Evolutionary conservation across 805 yeast species (phyloP), one percentile per base, ranked within the genome.

Genomic region (Clavispora phyllophila): DNA sequence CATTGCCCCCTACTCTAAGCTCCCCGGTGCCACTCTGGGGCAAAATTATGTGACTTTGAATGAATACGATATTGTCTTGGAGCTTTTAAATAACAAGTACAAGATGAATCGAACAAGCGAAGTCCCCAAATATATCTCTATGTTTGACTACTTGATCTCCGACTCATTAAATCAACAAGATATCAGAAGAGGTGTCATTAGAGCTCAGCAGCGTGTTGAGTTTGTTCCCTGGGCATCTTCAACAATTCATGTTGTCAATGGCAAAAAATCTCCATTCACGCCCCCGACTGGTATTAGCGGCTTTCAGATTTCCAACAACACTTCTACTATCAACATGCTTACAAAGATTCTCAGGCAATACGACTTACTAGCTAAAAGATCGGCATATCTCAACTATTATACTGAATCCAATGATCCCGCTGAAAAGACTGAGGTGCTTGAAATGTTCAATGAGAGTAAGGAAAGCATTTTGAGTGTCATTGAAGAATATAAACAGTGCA

Each of bases 171-270:
- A 84, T 50, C 87, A 82, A 40, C 66, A 68, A 3, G 97, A 90
- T 51, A 75, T 86, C 3, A 82, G 82, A 39, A 82, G 81, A 56
- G 88, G 86, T 1, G 64, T 78, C 15, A 56, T 75, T 2, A 79
- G 81, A 49, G 80, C 86, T 0, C 82, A 82, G 48, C 78, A 78
- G 40, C 62, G 91, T 42, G 71, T 88, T 1, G 72, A 76, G 22
- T 93, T 88, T 65, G 87, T 87, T 3, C 93, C 96, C 0, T 86
- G 96, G 89, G 78, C 88, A 0, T 81, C 93, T 0, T 77, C 89
- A 0, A 76, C 89, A 7, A 75, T 89, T 5, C 93, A 88, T 55
- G 69, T 89, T 0, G 89, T 91, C 7, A 69, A 81, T 37, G 89
- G 96, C 0, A 74, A 77, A 44, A 81, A 79, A 49, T 84, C 96